Percentiles rank a stretch among this genome's conserved stretches.
Evolutionary conservation across 345 rosid genomes (phyloP).

Genomic region (Aurinia saxatilis): DNA sequence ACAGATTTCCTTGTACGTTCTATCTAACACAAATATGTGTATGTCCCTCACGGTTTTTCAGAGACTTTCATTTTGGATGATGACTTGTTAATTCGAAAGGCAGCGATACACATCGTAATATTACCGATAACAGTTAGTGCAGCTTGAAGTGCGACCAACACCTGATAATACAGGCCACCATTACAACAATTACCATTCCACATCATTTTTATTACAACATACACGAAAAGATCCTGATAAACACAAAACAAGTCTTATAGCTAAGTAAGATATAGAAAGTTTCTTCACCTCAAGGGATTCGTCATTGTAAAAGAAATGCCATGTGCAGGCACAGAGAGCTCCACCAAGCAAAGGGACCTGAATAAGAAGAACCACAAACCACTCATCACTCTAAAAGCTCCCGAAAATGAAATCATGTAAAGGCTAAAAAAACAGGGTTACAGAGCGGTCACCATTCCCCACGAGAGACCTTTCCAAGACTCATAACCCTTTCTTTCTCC

Average conservation of each 20-base stretch:
- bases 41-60: slow-evolving; percentile 22
- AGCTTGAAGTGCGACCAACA: slow-evolving; percentile 76
- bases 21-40: slow-evolving; percentile 2
- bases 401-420: slow-evolving; percentile 57
- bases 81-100: slow-evolving; percentile 63
- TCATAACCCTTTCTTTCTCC: slow-evolving; percentile 82
- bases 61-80: slow-evolving; percentile 35
- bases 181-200: not conserved
- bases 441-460: slow-evolving; percentile 72
- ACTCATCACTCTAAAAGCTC: slow-evolving; percentile 33
- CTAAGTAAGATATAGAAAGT: not conserved
- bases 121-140: slow-evolving; percentile 81
- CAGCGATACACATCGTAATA: slow-evolving; percentile 74
- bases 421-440: too few relatives aligned
- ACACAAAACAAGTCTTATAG: not conserved
- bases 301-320: slow-evolving; percentile 95
- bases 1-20: not conserved
- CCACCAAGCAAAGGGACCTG: slow-evolving; percentile 95
- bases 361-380: slow-evolving; percentile 14
- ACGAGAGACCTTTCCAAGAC: slow-evolving; percentile 93
- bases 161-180: slow-evolving; percentile 30
- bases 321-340: slow-evolving; percentile 93
- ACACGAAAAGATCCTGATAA: not conserved
- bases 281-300: slow-evolving; percentile 82
- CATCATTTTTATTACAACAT: not conserved